Percentiles rank a stretch among this genome's conserved stretches.
Conservation (phyloP, 768 basidiomycete genomes). For the Cantharellus anzutake region DNA sequence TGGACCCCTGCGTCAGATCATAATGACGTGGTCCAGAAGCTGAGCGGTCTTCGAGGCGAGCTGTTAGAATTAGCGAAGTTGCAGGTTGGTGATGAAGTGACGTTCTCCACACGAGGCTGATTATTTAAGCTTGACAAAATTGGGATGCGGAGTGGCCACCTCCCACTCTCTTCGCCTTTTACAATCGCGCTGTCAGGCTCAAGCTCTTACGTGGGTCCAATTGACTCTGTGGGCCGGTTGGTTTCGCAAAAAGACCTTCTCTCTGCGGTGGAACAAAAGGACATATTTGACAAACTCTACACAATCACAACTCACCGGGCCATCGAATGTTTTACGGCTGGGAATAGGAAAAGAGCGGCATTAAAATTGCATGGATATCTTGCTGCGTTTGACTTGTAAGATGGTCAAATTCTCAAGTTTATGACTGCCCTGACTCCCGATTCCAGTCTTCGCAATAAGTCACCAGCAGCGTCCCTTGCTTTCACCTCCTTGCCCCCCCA, state of each 20-base stretch:
- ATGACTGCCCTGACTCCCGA: too few relatives aligned
- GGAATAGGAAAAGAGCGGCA: slow-evolving; percentile 72
- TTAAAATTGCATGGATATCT: slow-evolving; percentile 69
- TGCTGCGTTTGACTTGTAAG: slow-evolving; percentile 80
- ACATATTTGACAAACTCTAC: slow-evolving; percentile 65
- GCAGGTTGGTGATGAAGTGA: slow-evolving; percentile 37
- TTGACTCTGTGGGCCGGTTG: neutral
- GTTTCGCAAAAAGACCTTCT: slow-evolving; percentile 38
- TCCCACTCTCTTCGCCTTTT: slow-evolving; percentile 61
- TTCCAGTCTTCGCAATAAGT: slow-evolving; percentile 27
- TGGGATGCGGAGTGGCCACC: slow-evolving; percentile 50
- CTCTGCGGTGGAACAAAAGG: slow-evolving; percentile 32
- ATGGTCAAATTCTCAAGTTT: too few relatives aligned
- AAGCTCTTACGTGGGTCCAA: slow-evolving; percentile 6
- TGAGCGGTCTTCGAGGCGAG: slow-evolving; percentile 72
- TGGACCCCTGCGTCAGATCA: slow-evolving; percentile 32
- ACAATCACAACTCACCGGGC: slow-evolving; percentile 54
- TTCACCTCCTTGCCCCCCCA: slow-evolving; percentile 72
- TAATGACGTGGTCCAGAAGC: slow-evolving; percentile 30
- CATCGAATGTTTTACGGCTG: slow-evolving; percentile 66
- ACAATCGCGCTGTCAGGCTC: slow-evolving; percentile 21
- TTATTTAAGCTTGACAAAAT: slow-evolving; percentile 57
- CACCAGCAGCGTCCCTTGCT: slow-evolving; percentile 29
- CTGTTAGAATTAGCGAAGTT: slow-evolving; percentile 70
- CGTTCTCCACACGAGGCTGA: neutral